Base-by-base conservation (phyloP, 345 rosid species). In the Chamaenerion angustifolium region DNA sequence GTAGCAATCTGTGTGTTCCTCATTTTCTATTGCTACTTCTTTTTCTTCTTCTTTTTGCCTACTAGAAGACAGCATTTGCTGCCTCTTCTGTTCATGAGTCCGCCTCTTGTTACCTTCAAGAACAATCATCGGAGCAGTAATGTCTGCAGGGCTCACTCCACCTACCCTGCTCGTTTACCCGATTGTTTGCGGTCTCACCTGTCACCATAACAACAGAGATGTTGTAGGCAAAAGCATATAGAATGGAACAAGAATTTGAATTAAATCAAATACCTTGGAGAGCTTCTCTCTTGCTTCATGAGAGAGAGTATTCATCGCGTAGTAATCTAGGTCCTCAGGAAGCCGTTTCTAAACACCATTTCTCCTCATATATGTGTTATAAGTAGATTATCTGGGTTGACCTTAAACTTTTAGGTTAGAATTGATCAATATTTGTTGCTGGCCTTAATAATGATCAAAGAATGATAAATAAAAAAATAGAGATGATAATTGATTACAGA, bases 81-180 rank as follows among this genome's bases (percentile, higher is more conserved):
- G 75, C 61, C 82, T 81, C 75, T 60, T 83, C 66, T 62, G 65
- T 12, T 68, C 81, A 55, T 75, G 77, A 59, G 67, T 77, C 66
- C 56, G 76, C 68, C 98, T 75, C 56, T 81, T 52, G 64, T 75
- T 78, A n/a, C 85, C 47, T 74, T 92, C 96, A 23, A 92, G 85
- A 66, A 73, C 69, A 47, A 86, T 82, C 27, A 92, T 82, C 53
- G 86, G 79, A 12, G 93, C 96, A 27, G 96, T 92, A 17, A 92
- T 71, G 61, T 86, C 98, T 10, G 98, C 98, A 11, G 98, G 96
- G 71, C 83, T 86, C 13, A 86, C 96, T 64, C 98, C 96, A 0
- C 94, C 96, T 1, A 83, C 95, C 74, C 96, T 77, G 70, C 88
- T 83, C 46, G 98, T 95, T 67, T 51, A 57, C 40, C 94, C 95